Conservation (phyloP, 2,329 filamentous ascomycete species). For the Penicillium sp. region DNA sequence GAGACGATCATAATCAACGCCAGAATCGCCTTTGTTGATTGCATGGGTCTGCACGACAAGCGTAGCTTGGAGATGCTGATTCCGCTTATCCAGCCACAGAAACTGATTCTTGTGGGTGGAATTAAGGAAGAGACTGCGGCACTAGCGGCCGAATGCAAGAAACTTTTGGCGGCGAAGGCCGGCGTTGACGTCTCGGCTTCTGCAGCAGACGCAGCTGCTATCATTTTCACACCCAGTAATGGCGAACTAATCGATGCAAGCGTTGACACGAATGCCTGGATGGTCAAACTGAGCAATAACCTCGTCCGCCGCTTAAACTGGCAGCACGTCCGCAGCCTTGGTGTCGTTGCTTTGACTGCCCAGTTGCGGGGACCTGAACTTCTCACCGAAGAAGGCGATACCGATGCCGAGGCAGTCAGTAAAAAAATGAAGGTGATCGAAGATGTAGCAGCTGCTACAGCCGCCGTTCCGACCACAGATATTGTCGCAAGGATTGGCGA, state of each 20-base stretch:
- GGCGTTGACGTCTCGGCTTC: slow-evolving; percentile 26
- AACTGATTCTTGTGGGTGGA: slow-evolving; percentile 88
- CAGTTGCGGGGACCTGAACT: slow-evolving; percentile 56
- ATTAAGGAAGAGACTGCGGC: slow-evolving; percentile 73
- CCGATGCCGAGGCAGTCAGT: slow-evolving; percentile 39
- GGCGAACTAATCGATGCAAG: slow-evolving; percentile 80
- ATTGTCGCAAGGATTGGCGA: slow-evolving; percentile 15
- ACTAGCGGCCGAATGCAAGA: slow-evolving; percentile 77
- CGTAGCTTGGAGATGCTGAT: slow-evolving; percentile 93
- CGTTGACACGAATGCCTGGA: slow-evolving; percentile 97
- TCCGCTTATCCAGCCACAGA: slow-evolving; percentile 88
- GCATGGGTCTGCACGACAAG: slow-evolving; percentile 88
- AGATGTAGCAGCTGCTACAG: slow-evolving; percentile 41
- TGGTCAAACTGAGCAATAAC: slow-evolving; percentile 81
- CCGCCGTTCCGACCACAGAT: slow-evolving; percentile 22
- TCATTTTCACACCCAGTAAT: slow-evolving; percentile 80
- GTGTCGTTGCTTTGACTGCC: slow-evolving; percentile 90
- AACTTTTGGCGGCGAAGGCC: slow-evolving; percentile 55
- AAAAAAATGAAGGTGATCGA: slow-evolving; percentile 56
- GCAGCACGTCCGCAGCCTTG: slow-evolving; percentile 88
- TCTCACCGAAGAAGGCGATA: slow-evolving; percentile 34
- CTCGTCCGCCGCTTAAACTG: slow-evolving; percentile 87
- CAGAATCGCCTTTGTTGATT: slow-evolving; percentile 85
- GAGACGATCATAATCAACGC: slow-evolving; percentile 68
- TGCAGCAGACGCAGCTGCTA: slow-evolving; percentile 54